These are phyloP conservation scores for Paecilomyces variotii DNA, from an alignment of 2,329 filamentous ascomycete species.

Conservation along the genomic window DNA sequence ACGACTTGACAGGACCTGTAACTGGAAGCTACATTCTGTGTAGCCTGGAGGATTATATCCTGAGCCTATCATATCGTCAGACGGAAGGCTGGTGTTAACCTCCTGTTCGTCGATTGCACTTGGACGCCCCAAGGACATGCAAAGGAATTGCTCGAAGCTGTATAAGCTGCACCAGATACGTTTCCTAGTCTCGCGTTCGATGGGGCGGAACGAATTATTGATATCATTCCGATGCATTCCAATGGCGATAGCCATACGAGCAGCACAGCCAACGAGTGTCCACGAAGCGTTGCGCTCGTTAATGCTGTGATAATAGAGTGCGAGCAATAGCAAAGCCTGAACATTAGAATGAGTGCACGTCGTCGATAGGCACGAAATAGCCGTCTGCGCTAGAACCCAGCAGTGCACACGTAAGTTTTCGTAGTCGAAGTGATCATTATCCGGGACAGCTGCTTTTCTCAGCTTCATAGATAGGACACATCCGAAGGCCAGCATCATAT, in stretches of 20 bases:
- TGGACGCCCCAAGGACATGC: conserved; percentile 29
- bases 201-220: conserved; percentile 20
- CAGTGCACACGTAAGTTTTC: conserved; percentile 14
- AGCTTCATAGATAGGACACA: conserved; percentile 19
- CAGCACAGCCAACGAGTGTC: conserved; percentile 20
- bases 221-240: conserved; percentile 19
- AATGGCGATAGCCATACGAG: conserved; percentile 19
- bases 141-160: conserved; percentile 30
- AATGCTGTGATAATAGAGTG: conserved; percentile 32
- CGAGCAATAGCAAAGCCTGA: conserved; percentile 23
- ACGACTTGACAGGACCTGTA: conserved; percentile 10
- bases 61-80: conserved; percentile 18
- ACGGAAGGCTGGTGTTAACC: conserved; percentile 26
- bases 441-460: conserved; percentile 5
- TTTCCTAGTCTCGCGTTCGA: conserved; percentile 28
- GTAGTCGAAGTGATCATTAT: conserved; percentile 14
- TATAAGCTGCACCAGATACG: conserved; percentile 33
- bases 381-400: conserved; percentile 12
- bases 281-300: conserved; percentile 32
- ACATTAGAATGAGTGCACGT: conserved; percentile 26
- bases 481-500: conserved; percentile 32
- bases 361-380: conserved; percentile 22
- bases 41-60: conserved; percentile 22
- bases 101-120: conserved; percentile 29
- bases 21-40: conserved; percentile 20